Evolutionary conservation across 2,329 filamentous ascomycete species (phyloP).

Genomic region (Nothophoma quercina): DNA sequence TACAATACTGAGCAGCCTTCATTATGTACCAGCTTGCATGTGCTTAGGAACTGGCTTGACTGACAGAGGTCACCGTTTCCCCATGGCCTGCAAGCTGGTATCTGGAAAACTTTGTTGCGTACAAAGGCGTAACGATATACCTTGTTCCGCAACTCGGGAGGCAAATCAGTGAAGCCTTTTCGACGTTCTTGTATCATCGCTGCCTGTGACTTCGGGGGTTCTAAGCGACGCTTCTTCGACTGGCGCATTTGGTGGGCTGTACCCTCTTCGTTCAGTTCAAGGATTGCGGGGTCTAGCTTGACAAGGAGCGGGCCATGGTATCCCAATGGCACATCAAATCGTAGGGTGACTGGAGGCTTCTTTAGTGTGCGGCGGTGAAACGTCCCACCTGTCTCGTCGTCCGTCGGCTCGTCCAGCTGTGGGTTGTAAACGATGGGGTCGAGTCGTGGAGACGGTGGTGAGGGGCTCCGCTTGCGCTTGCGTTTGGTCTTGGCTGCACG

Average conservation of each 20-base stretch:
- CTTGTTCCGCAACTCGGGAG: conserved; percentile 56
- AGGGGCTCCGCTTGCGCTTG: conserved; percentile 48
- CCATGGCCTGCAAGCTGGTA: conserved; percentile 31
- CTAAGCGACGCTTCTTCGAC: conserved; percentile 13
- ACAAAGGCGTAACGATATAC: conserved; percentile 57
- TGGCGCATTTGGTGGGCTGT: conserved; percentile 26
- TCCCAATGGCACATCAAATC: conserved; percentile 56
- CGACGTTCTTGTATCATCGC: background rate
- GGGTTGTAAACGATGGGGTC: conserved; percentile 43
- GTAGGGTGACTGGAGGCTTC: conserved; percentile 48
- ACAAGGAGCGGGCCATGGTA: conserved; percentile 56
- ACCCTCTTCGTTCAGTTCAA: conserved; percentile 22
- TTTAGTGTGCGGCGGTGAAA: conserved; percentile 26
- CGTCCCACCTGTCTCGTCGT: conserved; percentile 33
- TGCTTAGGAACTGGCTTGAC: conserved; percentile 56
- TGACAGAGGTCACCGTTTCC: conserved; percentile 47
- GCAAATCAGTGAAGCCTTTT: conserved; percentile 40
- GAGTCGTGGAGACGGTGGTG: conserved; percentile 45
- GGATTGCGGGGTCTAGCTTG: conserved; percentile 47
- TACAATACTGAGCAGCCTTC: conserved; percentile 60
- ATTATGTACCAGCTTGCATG: conserved; percentile 54
- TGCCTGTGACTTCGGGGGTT: background rate
- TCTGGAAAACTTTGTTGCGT: conserved; percentile 43
- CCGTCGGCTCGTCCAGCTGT: conserved; percentile 37
- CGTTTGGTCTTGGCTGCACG: conserved; percentile 28